Evolutionary conservation across 2,329 filamentous ascomycete species (phyloP).

Genomic region (Myrmaecium sp.): DNA sequence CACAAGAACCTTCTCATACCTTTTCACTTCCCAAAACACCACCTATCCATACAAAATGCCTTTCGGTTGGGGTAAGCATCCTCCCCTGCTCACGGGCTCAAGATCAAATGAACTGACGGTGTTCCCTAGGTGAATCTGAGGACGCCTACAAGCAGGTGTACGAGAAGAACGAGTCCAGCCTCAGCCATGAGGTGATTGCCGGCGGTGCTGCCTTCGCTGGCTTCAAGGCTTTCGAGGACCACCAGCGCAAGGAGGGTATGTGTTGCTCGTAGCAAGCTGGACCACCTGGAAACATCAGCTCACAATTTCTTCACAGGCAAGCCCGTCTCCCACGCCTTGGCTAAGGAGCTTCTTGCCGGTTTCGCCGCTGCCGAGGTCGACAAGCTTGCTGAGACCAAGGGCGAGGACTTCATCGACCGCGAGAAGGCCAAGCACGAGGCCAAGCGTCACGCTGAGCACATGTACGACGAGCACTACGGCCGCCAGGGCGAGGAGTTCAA

Average conservation of each 20-base stretch:
- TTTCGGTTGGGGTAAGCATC: conserved; percentile 26
- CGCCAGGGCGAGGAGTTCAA: conserved; percentile 26
- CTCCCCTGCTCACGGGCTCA: not conserved
- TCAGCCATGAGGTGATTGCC: conserved; percentile 58
- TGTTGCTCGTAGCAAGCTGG: conserved; percentile 1
- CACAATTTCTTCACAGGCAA: conserved; percentile 38
- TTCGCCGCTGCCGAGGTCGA: conserved; percentile 61
- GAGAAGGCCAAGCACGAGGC: conserved; percentile 31
- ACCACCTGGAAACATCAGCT: not conserved
- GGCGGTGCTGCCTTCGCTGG: conserved; percentile 63
- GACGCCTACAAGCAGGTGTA: conserved; percentile 39
- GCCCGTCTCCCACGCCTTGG: conserved; percentile 52
- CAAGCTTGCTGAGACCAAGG: conserved; percentile 47
- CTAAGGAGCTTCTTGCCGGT: conserved; percentile 60
- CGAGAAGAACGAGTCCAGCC: conserved; percentile 40
- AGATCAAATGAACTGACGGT: conserved; percentile 2
- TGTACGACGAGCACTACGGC: conserved; percentile 34
- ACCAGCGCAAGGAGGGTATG: conserved; percentile 51
- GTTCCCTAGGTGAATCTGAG: conserved; percentile 31
- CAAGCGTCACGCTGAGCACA: conserved; percentile 23
- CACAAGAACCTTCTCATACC: conserved; percentile 1
- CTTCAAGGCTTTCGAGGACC: conserved; percentile 66
- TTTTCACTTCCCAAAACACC: conserved; percentile 1
- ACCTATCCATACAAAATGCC: conserved; percentile 20
- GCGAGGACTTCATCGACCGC: conserved; percentile 30